These are phyloP conservation scores for Aspergillus indologenus DNA, from an alignment of 495 filamentous ascomycete species.

Conservation along the genomic window DNA sequence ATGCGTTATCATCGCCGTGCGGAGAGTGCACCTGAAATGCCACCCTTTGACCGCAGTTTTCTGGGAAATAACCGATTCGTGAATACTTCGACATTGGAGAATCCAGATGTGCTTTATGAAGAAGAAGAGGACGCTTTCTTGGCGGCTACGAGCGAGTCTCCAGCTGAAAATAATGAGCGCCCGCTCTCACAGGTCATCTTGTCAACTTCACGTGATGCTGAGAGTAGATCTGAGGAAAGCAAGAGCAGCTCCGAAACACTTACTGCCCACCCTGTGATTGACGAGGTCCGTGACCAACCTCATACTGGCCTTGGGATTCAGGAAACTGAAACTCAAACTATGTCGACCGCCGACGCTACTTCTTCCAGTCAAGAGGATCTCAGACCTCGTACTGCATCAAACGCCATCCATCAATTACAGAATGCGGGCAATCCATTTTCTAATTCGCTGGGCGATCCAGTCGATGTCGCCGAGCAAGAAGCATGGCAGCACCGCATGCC, in stretches of 20 bases:
- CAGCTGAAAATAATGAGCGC: constrained; percentile 21
- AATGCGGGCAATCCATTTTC: constrained; percentile 24
- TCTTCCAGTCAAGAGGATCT: constrained; percentile 3
- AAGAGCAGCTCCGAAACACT: constrained; percentile 40
- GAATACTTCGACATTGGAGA: constrained; percentile 67
- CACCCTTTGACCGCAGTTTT: constrained; percentile 68
- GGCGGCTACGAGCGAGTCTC: constrained; percentile 39
- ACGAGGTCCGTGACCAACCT: constrained; percentile 25
- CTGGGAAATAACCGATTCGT: constrained; percentile 62
- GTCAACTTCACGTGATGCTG: constrained; percentile 17
- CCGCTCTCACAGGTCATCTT: neutral
- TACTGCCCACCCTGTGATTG: constrained; percentile 29
- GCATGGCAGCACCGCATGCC: constrained; percentile 23
- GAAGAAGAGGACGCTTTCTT: constrained; percentile 79
- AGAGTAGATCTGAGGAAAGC: constrained; percentile 36
- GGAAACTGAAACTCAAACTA: constrained; percentile 24
- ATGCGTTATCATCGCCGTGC: constrained; percentile 89
- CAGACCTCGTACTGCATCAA: constrained; percentile 3
- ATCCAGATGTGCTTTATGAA: constrained; percentile 87
- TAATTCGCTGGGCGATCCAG: constrained; percentile 21
- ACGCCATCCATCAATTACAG: constrained; percentile 16
- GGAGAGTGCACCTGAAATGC: constrained; percentile 88
- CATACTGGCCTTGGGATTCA: constrained; percentile 49
- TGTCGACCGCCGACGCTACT: neutral
- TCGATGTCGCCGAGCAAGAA: constrained; percentile 34